phyloP scores from a whole-genome alignment of 495 filamentous ascomycete genomes.

The Annulohypoxylon moriforme region DNA sequence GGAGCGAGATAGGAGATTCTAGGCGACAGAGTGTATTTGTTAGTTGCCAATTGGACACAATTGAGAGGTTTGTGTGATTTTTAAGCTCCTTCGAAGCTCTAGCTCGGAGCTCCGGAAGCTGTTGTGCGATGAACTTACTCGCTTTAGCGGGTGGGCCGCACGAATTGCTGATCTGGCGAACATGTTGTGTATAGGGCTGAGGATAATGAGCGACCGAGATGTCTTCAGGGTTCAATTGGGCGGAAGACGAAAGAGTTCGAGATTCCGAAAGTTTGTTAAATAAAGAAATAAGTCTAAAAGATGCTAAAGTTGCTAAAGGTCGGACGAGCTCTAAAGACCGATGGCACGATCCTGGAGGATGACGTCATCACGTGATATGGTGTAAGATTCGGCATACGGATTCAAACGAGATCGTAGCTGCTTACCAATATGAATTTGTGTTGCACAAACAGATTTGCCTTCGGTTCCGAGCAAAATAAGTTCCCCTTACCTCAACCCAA shows the following conservation, averaged over 20 bases:
- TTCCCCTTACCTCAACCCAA: neutral
- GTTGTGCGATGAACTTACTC: constrained; percentile 50
- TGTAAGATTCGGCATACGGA: constrained; percentile 28
- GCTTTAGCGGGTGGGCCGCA: constrained; percentile 59
- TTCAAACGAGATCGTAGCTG: neutral
- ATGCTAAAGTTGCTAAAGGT: neutral
- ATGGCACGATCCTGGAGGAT: constrained; percentile 37
- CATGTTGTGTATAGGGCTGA: constrained; percentile 46
- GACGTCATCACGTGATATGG: constrained; percentile 47
- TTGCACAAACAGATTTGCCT: neutral
- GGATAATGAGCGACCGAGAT: neutral
- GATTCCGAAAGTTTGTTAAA: constrained; percentile 8
- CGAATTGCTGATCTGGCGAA: constrained; percentile 58
- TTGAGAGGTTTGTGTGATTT: constrained; percentile 39
- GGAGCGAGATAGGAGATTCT: constrained; percentile 56
- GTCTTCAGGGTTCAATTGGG: constrained; percentile 18
- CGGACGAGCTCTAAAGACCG: constrained; percentile 34
- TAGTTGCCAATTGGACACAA: constrained; percentile 35
- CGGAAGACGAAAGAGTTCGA: constrained; percentile 8
- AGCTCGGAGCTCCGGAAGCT: constrained; percentile 31
- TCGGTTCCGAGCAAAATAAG: neutral
- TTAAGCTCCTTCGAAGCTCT: neutral
- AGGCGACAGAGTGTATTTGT: neutral
- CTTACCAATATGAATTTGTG: constrained; percentile 30
- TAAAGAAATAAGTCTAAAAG: constrained; percentile 1